Conservation (phyloP, 192 early-diverging fungal genomes). For the Phycomyces blakesleeanus region DNA sequence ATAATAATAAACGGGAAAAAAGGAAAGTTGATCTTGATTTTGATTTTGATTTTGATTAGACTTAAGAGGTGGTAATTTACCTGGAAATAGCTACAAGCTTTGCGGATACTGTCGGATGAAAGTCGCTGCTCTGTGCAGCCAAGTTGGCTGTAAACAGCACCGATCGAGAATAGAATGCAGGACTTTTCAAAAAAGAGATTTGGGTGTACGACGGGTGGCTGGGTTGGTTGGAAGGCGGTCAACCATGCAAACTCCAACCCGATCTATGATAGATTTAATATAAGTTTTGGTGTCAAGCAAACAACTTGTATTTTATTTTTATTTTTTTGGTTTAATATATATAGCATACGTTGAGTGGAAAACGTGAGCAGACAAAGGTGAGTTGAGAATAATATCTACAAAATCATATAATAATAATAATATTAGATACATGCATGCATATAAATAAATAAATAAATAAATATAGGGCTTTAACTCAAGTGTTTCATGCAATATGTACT, state of each 20-base stretch:
- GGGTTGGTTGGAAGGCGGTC: slow-evolving; percentile 57
- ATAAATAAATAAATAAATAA: too few relatives aligned
- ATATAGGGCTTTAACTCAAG: not conserved
- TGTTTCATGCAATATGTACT: not conserved
- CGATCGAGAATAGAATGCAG: slow-evolving; percentile 81
- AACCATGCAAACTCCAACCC: slow-evolving; percentile 67
- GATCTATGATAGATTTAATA: slow-evolving; percentile 34
- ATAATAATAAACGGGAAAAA: not conserved
- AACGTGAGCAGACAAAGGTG: slow-evolving; percentile 73
- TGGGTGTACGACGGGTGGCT: slow-evolving; percentile 42
- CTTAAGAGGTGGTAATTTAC: slow-evolving; percentile 28
- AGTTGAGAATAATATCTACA: slow-evolving; percentile 83
- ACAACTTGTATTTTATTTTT: too few relatives aligned
- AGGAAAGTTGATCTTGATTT: not conserved
- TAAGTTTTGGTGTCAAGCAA: too few relatives aligned
- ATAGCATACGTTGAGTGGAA: slow-evolving; percentile 79
- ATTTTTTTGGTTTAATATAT: too few relatives aligned
- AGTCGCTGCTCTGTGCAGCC: slow-evolving; percentile 63
- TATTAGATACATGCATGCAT: too few relatives aligned
- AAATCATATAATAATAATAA: not conserved
- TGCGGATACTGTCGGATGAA: slow-evolving; percentile 73
- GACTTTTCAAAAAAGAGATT: slow-evolving; percentile 82
- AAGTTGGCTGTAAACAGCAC: slow-evolving; percentile 75
- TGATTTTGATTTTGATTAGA: not conserved
- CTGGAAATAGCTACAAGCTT: slow-evolving; percentile 75